These are phyloP conservation scores for Rhizophagus clarus DNA, from an alignment of 192 early-diverging fungal genomes.

Conservation along the genomic window DNA sequence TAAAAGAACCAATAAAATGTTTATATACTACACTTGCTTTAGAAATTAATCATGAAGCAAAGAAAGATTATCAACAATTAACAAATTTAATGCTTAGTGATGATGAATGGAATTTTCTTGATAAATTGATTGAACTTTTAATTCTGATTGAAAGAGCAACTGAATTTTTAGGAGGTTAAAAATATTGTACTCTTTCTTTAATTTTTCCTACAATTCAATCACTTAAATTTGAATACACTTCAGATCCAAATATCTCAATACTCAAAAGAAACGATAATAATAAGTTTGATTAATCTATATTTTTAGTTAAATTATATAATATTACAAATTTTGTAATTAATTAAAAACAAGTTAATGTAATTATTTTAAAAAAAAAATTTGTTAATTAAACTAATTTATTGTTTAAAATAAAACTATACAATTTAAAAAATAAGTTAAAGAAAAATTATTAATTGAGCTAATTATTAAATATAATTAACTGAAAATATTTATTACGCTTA, in stretches of 20 bases:
- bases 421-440: no score
- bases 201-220: background rate
- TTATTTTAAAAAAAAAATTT: background rate
- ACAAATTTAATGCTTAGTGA: background rate
- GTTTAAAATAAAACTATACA: no score
- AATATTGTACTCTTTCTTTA: background rate
- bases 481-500: no score
- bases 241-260: background rate
- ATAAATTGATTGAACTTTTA: background rate
- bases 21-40: background rate
- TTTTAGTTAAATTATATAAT: background rate
- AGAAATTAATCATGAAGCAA: background rate
- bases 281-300: background rate
- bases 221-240: background rate
- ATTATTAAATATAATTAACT: no score
- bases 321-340: background rate
- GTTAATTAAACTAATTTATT: no score
- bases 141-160: background rate
- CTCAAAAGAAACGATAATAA: background rate
- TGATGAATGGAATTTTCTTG: background rate
- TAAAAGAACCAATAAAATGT: background rate
- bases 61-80: background rate
- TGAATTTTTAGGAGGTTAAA: background rate
- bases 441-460: no score
- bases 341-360: no score